phyloP scores from a whole-genome alignment of 139 green algal genomes.

The Volvox africanus region DNA sequence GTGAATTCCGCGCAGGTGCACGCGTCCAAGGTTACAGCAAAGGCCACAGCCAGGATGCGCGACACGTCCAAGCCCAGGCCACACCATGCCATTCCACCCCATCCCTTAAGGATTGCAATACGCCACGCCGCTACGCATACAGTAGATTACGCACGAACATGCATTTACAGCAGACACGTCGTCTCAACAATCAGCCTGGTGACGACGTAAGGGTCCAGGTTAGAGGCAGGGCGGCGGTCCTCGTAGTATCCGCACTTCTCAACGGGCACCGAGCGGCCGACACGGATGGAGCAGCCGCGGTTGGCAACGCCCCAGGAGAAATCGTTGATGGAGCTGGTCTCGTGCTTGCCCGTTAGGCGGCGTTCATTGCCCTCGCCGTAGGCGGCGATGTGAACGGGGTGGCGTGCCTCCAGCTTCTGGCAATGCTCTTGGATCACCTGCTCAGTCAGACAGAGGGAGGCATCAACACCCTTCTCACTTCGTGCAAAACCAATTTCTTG shows the following conservation, averaged over 20 bases:
- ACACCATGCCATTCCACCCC: too few species aligned
- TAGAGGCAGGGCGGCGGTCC: slow-evolving; percentile 95
- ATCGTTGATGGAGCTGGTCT: slow-evolving; percentile 94
- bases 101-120: too few species aligned
- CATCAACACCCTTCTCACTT: too few species aligned
- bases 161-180: slow-evolving; percentile 72
- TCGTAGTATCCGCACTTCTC: slow-evolving; percentile 97
- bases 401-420: slow-evolving; percentile 89
- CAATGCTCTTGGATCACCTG: slow-evolving; percentile 91
- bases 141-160: background rate
- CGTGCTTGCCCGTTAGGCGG: slow-evolving; percentile 93
- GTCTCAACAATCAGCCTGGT: slow-evolving; percentile 85
- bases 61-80: too few species aligned
- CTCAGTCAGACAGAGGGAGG: too few species aligned
- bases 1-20: too few species aligned
- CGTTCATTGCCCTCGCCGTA: slow-evolving; percentile 94
- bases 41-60: too few species aligned
- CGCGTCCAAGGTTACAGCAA: too few species aligned
- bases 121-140: too few species aligned
- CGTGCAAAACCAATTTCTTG: too few species aligned
- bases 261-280: slow-evolving; percentile 79
- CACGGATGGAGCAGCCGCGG: slow-evolving; percentile 94
- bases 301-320: slow-evolving; percentile 99
- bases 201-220: slow-evolving; percentile 94
- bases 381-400: slow-evolving; percentile 73